phyloP scores from a whole-genome alignment of 129 eudicot species.

The Chrysanthemum seticuspe region DNA sequence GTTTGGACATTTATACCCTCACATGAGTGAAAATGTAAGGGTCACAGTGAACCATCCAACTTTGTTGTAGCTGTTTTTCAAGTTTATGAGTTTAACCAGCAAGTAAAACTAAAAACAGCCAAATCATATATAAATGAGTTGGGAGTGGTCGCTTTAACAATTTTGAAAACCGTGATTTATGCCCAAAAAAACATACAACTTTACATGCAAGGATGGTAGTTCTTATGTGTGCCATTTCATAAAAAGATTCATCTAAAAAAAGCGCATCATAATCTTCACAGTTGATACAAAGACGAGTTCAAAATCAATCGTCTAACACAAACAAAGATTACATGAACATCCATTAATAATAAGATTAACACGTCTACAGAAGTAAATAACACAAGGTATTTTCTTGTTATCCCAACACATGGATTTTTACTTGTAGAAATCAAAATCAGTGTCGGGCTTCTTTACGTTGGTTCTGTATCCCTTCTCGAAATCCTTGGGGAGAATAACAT shows the following conservation, averaged over 20 bases:
- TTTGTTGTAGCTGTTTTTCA: too few relatives aligned
- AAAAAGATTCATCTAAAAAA: not conserved
- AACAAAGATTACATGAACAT: conserved; percentile 28
- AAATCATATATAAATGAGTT: not conserved
- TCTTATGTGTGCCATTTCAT: not conserved
- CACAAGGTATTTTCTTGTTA: not conserved
- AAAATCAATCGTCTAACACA: conserved; percentile 21
- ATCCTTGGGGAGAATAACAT: conserved; percentile 88
- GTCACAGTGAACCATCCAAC: too few relatives aligned
- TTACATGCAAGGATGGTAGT: not conserved
- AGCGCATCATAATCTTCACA: not conserved
- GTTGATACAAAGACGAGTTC: conserved; percentile 9
- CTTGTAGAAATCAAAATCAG: conserved; percentile 93
- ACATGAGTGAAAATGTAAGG: too few relatives aligned
- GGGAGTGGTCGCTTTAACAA: not conserved
- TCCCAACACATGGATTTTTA: conserved; percentile 31
- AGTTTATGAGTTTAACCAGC: too few relatives aligned
- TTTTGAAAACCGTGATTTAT: not conserved
- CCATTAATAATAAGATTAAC: conserved; percentile 1
- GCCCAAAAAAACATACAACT: not conserved
- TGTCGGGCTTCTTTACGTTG: conserved; percentile 90
- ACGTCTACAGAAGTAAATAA: conserved; percentile 9
- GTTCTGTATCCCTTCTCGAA: conserved; percentile 95
- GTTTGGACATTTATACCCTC: too few relatives aligned
- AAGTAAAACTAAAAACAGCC: too few relatives aligned